Evolutionary conservation across 495 filamentous ascomycete genomes (phyloP), one percentile per base, ranked within the genome.

Genomic region (Annulohypoxylon bovei): DNA sequence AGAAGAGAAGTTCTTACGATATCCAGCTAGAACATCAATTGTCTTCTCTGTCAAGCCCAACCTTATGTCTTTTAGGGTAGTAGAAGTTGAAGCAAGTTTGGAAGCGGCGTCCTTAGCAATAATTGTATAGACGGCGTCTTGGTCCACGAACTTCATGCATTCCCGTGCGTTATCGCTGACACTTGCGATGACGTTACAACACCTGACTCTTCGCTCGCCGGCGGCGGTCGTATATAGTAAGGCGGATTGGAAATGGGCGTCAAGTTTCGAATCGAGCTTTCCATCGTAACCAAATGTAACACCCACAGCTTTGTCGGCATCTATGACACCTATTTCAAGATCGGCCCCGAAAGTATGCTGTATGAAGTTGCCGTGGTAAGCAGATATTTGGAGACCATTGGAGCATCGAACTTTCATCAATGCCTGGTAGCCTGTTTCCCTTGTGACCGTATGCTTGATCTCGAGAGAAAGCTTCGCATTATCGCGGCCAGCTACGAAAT

Each of bases 321-420:
- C 96, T 66, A 98, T 88, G 46, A 91, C 87, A 11, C 95, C 96
- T 71, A 99, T 92, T 77, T 99, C 95, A 20, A 99, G 88, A 79
- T 99, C 95, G 12, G 95, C 94, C 6, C 93, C 93, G 68, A 97
- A 95, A 4, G 92, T 92, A 81, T 97, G 93, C 72, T 99, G 95
- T 50, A 93, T 85, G 72, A 98, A 98, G 81, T 98, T 98, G 62
- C 95, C 95, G 70, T 96, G 92, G 76, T 98, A 99, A 28, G 89
- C 88, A 18, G 93, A 90, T 14, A 99, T 92, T 79, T 99, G 95
- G 28, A 99, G 87, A 14, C 95, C 95, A 75, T 96, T 98, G 6
- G 93, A 97, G 80, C 95, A 99, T 46, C 95, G 91, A 56, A 98
- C 95, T 84, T 99, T 99, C 93, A 99, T 95, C 71, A 98, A 85